Percentiles rank a stretch among this genome's conserved stretches.
Conservation (phyloP, 139 green algal genomes). For the Coelastrella sp. region DNA sequence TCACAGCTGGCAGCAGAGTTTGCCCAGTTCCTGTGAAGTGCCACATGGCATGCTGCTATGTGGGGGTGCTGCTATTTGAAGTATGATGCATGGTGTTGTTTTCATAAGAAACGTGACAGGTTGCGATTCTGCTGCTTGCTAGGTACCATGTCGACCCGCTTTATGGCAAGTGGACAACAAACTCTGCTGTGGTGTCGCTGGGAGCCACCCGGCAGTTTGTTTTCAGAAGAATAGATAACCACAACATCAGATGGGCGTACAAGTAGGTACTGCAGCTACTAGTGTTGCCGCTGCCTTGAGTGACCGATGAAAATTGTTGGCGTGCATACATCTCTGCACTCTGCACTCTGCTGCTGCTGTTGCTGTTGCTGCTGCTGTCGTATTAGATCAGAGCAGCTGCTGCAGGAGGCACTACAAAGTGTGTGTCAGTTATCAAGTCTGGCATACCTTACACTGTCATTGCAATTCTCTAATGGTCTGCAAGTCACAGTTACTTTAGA, state of each 20-base stretch:
- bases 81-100: too few relatives aligned
- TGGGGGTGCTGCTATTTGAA: too few relatives aligned
- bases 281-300: not conserved
- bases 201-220: conserved; percentile 58
- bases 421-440: too few relatives aligned
- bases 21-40: too few relatives aligned
- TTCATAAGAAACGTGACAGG: too few relatives aligned
- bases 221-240: conserved; percentile 51
- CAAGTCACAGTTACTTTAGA: too few relatives aligned
- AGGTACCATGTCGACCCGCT: conserved; percentile 62
- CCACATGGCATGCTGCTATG: too few relatives aligned
- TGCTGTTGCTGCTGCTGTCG: not conserved
- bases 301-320: not conserved
- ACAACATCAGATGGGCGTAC: conserved; percentile 22
- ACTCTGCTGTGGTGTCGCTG: conserved; percentile 58
- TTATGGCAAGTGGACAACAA: conserved; percentile 51
- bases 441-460: too few relatives aligned
- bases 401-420: too few relatives aligned
- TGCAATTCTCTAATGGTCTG: too few relatives aligned
- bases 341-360: not conserved
- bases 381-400: too few relatives aligned
- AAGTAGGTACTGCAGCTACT: not conserved
- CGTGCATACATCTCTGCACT: not conserved
- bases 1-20: too few relatives aligned
- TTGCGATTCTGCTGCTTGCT: not conserved